These are phyloP conservation scores for Westerdykella ornata DNA, from an alignment of 2,329 filamentous ascomycete species.

Conservation along the genomic window DNA sequence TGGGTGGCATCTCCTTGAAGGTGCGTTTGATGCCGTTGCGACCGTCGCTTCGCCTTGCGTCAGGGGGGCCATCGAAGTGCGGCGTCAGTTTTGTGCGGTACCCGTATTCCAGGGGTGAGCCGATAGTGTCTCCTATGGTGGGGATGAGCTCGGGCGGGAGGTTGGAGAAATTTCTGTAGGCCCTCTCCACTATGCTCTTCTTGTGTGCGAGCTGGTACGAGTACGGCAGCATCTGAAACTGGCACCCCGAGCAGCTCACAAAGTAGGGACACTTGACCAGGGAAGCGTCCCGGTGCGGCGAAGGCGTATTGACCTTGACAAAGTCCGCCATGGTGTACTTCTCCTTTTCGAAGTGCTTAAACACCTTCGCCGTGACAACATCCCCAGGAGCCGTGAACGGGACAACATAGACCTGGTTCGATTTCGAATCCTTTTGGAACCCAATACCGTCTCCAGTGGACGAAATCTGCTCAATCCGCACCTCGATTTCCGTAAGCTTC, in stretches of 20 bases:
- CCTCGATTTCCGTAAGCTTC: constrained; percentile 66
- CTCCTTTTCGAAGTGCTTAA: constrained; percentile 59
- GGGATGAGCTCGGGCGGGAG: constrained; percentile 71
- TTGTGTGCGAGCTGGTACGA: constrained; percentile 79
- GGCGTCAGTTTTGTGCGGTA: constrained; percentile 97
- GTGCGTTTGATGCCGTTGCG: constrained; percentile 48
- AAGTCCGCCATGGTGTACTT: constrained; percentile 76
- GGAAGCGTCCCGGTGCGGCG: constrained; percentile 67
- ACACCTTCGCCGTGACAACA: constrained; percentile 67
- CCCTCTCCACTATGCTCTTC: constrained; percentile 78
- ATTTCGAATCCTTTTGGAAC: constrained; percentile 55
- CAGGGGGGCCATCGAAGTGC: constrained; percentile 77
- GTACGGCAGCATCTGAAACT: constrained; percentile 96
- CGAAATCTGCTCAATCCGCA: constrained; percentile 74
- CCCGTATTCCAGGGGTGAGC: constrained; percentile 81
- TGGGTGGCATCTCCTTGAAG: constrained; percentile 63
- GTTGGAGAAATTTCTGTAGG: constrained; percentile 84
- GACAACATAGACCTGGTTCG: constrained; percentile 70
- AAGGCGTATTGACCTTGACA: constrained; percentile 66
- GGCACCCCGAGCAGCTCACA: constrained; percentile 77
- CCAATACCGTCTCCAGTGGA: constrained; percentile 91
- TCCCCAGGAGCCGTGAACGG: constrained; percentile 88
- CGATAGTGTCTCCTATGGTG: constrained; percentile 72
- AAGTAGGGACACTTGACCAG: constrained; percentile 84
- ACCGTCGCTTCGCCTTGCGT: constrained; percentile 43